phyloP scores from a whole-genome alignment of 2,329 filamentous ascomycete genomes.

The Neonectria coccinea region DNA sequence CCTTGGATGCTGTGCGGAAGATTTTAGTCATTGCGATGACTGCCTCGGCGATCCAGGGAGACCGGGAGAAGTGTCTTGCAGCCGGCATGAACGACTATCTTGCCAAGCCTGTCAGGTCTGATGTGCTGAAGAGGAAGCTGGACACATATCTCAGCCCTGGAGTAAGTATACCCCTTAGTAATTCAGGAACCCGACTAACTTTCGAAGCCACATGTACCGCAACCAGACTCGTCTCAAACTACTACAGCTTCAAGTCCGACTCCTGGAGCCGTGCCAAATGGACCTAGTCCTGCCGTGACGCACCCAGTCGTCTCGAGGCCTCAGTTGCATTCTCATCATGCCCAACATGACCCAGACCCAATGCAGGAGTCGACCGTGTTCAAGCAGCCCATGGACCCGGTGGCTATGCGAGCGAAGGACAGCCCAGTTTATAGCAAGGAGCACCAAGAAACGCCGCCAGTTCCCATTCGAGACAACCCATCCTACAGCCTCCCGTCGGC shows the following conservation, averaged over 20 bases:
- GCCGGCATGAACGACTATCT: conserved; percentile 98
- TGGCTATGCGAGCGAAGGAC: conserved; percentile 41
- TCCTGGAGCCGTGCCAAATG: conserved; percentile 20
- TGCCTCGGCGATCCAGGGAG: conserved; percentile 91
- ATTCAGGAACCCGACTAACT: conserved; percentile 25
- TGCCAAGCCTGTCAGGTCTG: conserved; percentile 92
- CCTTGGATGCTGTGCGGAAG: conserved; percentile 79
- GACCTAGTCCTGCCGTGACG: conserved; percentile 23
- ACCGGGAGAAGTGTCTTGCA: conserved; percentile 94
- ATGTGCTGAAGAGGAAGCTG: conserved; percentile 86
- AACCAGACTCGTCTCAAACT: conserved; percentile 21
- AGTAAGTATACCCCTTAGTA: conserved; percentile 36
- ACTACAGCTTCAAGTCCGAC: conserved; percentile 27
- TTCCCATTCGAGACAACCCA: conserved; percentile 41
- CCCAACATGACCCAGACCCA: conserved; percentile 40
- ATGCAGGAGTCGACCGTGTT: conserved; percentile 50
- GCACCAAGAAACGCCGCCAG: conserved; percentile 31
- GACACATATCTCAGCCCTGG: conserved; percentile 64
- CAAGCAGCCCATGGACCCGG: conserved; percentile 48
- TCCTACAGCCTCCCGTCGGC: conserved; percentile 38
- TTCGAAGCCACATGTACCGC: conserved; percentile 25
- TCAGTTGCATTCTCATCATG: conserved; percentile 17
- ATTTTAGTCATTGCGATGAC: conserved; percentile 98
- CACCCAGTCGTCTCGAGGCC: conserved; percentile 4
- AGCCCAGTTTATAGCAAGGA: conserved; percentile 43